Evolutionary conservation across 2,329 filamentous ascomycete species (phyloP).

Genomic region (Pestalotiopsis sp.): DNA sequence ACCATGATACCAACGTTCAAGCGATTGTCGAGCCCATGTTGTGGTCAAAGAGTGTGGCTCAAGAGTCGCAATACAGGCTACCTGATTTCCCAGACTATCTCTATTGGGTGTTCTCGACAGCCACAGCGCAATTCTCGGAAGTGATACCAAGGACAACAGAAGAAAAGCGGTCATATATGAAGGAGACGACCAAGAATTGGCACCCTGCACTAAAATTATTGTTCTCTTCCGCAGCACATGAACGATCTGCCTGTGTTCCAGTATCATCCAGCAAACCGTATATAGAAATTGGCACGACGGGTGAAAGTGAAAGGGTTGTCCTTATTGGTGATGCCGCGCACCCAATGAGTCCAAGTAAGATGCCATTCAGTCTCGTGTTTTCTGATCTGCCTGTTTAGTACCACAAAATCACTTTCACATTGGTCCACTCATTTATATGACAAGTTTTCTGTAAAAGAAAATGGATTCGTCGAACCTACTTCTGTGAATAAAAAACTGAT

Average conservation of each 20-base stretch:
- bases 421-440: no score
- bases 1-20: conserved; percentile 29
- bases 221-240: conserved; percentile 23
- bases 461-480: not conserved
- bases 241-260: conserved; percentile 26
- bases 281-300: conserved; percentile 23
- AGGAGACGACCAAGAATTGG: conserved; percentile 24
- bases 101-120: conserved; percentile 26
- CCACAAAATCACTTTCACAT: no score
- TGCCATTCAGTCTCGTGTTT: no score
- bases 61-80: conserved; percentile 20
- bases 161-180: conserved; percentile 26
- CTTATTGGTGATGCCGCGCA: conserved; percentile 31
- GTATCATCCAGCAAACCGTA: conserved; percentile 32
- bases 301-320: conserved; percentile 21
- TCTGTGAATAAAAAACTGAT: not conserved
- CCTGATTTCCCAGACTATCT: conserved; percentile 29
- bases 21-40: conserved; percentile 29
- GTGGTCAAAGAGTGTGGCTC: conserved; percentile 24
- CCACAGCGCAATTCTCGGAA: conserved; percentile 24
- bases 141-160: conserved; percentile 23
- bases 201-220: conserved; percentile 29
- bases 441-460: no score
- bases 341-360: conserved; percentile 29
- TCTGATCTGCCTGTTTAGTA: no score